Conservation (phyloP, 2,329 filamentous ascomycete genomes). For the Pseudonectria buxi region DNA sequence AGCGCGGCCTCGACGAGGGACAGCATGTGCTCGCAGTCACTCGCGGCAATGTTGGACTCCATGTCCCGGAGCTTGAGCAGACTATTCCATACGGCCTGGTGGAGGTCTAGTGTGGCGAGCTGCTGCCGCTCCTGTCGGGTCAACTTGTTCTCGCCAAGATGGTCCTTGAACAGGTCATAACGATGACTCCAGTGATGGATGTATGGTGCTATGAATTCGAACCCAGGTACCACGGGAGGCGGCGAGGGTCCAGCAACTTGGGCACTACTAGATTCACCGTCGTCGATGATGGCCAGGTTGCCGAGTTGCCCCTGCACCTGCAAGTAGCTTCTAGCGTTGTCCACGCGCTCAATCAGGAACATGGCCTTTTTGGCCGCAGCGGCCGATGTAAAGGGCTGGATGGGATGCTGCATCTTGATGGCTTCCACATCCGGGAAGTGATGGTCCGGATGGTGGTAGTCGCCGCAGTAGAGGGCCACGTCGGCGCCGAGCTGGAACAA, state of each 20-base stretch:
- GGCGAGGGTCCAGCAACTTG: too few relatives aligned
- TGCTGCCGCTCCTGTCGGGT: constrained; percentile 4
- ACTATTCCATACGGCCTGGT: constrained; percentile 5
- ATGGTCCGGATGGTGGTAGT: constrained; percentile 9
- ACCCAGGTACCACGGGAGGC: too few relatives aligned
- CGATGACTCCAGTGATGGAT: constrained; percentile 4
- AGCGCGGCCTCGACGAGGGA: constrained; percentile 5
- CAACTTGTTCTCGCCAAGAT: not conserved
- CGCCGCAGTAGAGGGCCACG: constrained; percentile 11
- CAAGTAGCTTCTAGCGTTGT: too few relatives aligned
- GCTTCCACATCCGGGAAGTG: constrained; percentile 2
- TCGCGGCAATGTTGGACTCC: constrained; percentile 1
- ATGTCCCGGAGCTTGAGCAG: constrained; percentile 1
- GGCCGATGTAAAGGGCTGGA: constrained; percentile 6
- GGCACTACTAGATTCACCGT: too few relatives aligned
- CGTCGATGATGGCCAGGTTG: too few relatives aligned
- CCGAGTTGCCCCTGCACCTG: too few relatives aligned
- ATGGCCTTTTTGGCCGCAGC: constrained; percentile 4
- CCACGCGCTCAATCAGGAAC: too few relatives aligned
- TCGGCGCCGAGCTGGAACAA: constrained; percentile 10
- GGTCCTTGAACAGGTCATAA: constrained; percentile 3
- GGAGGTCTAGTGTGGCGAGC: constrained; percentile 3
- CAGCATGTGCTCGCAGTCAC: constrained; percentile 6
- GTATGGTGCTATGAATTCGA: not conserved
- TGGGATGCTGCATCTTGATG: constrained; percentile 2